These are phyloP conservation scores for Echium plantagineum DNA, from an alignment of 257 asterid species.

Conservation along the genomic window DNA sequence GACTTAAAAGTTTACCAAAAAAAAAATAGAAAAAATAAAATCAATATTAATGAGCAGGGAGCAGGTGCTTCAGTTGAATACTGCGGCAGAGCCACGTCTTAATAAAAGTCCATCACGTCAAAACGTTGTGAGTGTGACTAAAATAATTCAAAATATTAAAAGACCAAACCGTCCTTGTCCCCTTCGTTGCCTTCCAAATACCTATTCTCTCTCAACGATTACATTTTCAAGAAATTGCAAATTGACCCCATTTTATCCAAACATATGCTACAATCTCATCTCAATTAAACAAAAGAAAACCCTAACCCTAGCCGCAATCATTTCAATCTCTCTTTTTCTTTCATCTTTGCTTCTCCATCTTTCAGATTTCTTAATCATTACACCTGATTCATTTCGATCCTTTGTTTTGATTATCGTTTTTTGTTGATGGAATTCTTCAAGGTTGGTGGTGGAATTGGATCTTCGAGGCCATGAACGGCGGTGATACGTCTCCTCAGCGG, in stretches of 20 bases:
- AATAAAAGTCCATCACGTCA: too few relatives aligned
- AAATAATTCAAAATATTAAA: too few relatives aligned
- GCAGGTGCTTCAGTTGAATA: too few relatives aligned
- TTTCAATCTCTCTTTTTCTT: neutral
- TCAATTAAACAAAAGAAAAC: constrained; percentile 43
- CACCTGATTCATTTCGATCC: neutral
- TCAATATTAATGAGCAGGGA: too few relatives aligned
- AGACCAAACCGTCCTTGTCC: too few relatives aligned
- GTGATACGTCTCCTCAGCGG: constrained; percentile 41
- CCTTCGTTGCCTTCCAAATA: too few relatives aligned
- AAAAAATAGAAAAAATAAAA: too few relatives aligned
- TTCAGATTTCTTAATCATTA: neutral
- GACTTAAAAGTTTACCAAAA: too few relatives aligned
- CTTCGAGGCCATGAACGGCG: constrained; percentile 52
- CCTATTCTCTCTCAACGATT: too few relatives aligned
- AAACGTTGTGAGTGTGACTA: too few relatives aligned
- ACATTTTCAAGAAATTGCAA: constrained; percentile 26
- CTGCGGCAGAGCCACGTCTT: too few relatives aligned
- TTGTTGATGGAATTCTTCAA: constrained; percentile 37
- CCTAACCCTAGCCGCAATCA: constrained; percentile 74
- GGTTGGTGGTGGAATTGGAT: constrained; percentile 38
- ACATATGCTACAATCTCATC: constrained; percentile 19
- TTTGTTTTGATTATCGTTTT: constrained; percentile 4
- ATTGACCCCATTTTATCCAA: constrained; percentile 28
- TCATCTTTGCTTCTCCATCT: neutral